Evolutionary conservation across 2,329 filamentous ascomycete genomes (phyloP).

Genomic region (Cytospora chrysosperma): DNA sequence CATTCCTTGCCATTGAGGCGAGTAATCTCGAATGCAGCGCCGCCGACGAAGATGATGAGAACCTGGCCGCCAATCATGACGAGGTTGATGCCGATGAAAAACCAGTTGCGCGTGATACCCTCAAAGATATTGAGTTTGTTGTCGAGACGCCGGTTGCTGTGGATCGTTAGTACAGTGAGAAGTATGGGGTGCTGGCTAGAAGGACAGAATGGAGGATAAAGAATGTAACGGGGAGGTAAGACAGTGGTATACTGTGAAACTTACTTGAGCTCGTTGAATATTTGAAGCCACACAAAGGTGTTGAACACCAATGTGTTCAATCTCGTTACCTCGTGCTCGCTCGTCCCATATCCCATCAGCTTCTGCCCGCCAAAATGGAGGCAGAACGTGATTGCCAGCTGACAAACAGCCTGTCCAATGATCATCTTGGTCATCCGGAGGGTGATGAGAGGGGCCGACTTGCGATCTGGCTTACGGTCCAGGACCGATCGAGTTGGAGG

Average conservation of each 20-base stretch:
- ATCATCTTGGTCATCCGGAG: constrained; percentile 90
- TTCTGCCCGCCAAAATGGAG: constrained; percentile 64
- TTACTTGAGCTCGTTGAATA: constrained; percentile 78
- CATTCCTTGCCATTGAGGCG: constrained; percentile 68
- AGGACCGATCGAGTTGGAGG: constrained; percentile 37
- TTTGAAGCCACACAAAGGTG: constrained; percentile 83
- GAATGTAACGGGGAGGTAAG: neutral
- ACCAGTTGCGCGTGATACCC: constrained; percentile 73
- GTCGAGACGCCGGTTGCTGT: constrained; percentile 75
- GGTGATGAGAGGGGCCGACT: constrained; percentile 70
- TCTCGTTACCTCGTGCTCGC: constrained; percentile 47
- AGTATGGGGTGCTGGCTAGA: neutral
- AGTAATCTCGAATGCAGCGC: constrained; percentile 68
- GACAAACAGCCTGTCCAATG: constrained; percentile 74
- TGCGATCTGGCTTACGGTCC: constrained; percentile 68
- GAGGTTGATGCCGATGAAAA: constrained; percentile 77
- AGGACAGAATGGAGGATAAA: no score
- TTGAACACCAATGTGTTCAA: constrained; percentile 74
- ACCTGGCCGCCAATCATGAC: constrained; percentile 83
- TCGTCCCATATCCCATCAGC: constrained; percentile 56
- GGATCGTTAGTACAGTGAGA: neutral
- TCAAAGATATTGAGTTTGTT: constrained; percentile 89
- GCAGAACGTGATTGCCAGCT: constrained; percentile 66
- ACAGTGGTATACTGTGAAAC: constrained; percentile 27
- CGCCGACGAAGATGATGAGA: constrained; percentile 81